These are phyloP conservation scores for Sporobolomyces phaffii DNA, from an alignment of 768 basidiomycete genomes.

Conservation along the genomic window DNA sequence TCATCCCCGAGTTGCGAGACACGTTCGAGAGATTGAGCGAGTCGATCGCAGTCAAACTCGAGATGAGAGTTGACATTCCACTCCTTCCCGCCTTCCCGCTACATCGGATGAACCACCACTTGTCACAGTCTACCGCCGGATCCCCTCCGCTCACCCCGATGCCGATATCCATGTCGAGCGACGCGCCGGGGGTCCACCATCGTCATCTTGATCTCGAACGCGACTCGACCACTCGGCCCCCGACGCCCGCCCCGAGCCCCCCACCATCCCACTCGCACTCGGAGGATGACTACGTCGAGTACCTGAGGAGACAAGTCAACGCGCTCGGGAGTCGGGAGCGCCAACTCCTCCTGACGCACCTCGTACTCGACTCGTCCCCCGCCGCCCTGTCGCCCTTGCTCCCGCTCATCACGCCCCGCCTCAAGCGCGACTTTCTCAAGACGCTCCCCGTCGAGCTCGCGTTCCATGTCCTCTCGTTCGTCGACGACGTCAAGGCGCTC, in stretches of 20 bases:
- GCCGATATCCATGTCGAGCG: neutral
- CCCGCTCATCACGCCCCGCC: slow-evolving; percentile 38
- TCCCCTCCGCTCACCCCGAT: slow-evolving; percentile 6
- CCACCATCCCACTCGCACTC: too few species aligned
- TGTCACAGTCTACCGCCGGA: neutral
- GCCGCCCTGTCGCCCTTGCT: slow-evolving; percentile 31
- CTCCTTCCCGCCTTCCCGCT: too few species aligned
- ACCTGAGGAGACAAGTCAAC: slow-evolving; percentile 20
- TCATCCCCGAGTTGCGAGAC: too few species aligned
- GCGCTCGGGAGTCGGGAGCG: neutral
- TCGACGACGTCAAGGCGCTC: slow-evolving; percentile 69
- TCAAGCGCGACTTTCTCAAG: slow-evolving; percentile 47
- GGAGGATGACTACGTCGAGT: neutral
- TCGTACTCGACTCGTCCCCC: slow-evolving; percentile 27
- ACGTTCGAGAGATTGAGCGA: too few species aligned
- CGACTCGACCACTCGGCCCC: neutral
- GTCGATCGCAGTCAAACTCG: too few species aligned
- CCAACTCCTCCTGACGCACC: slow-evolving; percentile 9
- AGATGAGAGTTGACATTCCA: too few species aligned
- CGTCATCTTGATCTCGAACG: neutral
- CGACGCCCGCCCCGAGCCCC: slow-evolving; percentile 7
- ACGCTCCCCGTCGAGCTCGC: slow-evolving; percentile 66
- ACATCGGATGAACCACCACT: too few species aligned
- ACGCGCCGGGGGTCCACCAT: too few species aligned
- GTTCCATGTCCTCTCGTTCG: slow-evolving; percentile 65